Conservation (phyloP, 495 filamentous ascomycete genomes). For the Penicillium lagena region DNA sequence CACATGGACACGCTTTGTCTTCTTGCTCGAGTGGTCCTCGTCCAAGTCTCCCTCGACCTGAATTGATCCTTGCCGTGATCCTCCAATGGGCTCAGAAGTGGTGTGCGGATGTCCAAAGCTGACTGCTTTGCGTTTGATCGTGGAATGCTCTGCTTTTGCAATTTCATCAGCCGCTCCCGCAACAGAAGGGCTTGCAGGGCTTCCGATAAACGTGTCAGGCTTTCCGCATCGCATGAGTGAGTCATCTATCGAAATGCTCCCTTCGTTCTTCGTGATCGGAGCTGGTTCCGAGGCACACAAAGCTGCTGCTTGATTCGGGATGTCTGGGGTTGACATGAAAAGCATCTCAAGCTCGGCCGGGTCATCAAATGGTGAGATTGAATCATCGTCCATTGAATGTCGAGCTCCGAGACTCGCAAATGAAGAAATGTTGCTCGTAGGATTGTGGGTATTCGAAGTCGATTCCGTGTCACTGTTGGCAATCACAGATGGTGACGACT, state of each 20-base stretch:
- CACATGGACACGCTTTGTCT: conserved; percentile 14
- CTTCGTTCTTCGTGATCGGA: too few species aligned
- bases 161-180: background rate
- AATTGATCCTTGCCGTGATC: background rate
- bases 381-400: conserved; percentile 4
- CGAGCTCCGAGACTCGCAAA: conserved; percentile 18
- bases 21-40: conserved; percentile 4
- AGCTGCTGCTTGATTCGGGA: background rate
- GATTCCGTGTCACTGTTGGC: background rate
- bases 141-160: background rate
- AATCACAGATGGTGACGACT: background rate
- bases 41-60: conserved; percentile 1
- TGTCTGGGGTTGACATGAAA: conserved; percentile 13
- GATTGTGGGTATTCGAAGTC: background rate
- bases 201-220: background rate
- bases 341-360: conserved; percentile 27
- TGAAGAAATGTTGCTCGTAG: conserved; percentile 14
- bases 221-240: background rate
- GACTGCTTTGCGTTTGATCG: conserved; percentile 18
- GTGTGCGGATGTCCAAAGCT: conserved; percentile 8
- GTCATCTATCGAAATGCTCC: too few species aligned
- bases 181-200: background rate
- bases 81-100: background rate
- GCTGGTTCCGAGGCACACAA: too few species aligned
- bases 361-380: conserved; percentile 12